phyloP scores from a whole-genome alignment of 108 stramenopile genomes.

The Hondaea fermentalgiana region DNA sequence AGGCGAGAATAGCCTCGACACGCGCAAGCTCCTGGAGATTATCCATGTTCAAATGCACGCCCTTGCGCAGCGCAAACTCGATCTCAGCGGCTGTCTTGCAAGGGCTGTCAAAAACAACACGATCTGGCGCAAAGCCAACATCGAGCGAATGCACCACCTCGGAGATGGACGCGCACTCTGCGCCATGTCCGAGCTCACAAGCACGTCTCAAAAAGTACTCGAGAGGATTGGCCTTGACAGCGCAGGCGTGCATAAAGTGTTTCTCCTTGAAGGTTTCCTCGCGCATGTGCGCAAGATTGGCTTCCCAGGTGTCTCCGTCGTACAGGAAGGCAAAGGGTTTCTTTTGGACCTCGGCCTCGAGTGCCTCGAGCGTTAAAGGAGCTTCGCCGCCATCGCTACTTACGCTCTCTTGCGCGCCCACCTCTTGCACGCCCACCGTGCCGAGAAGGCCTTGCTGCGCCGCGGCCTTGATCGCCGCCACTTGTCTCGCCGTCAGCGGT shows the following conservation, averaged over 20 bases:
- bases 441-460: not conserved
- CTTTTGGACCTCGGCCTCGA: not conserved
- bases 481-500: not conserved
- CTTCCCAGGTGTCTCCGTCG: not conserved
- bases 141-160: slow-evolving; percentile 22
- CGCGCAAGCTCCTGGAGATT: slow-evolving; percentile 20
- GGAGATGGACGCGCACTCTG: slow-evolving; percentile 31
- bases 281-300: not conserved
- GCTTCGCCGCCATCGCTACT: no score
- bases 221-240: slow-evolving; percentile 32
- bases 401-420: not conserved
- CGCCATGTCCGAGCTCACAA: slow-evolving; percentile 9
- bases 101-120: slow-evolving; percentile 29
- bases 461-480: not conserved
- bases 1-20: not conserved
- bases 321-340: not conserved
- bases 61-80: not conserved
- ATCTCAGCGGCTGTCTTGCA: slow-evolving; percentile 28
- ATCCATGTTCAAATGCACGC: slow-evolving; percentile 19
- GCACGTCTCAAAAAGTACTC: not conserved
- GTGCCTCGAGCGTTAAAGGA: not conserved
- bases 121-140: not conserved
- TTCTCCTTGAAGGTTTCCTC: not conserved
- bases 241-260: slow-evolving; percentile 8
- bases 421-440: not conserved